These are phyloP conservation scores for Phytophthora aleatoria DNA, from an alignment of 352 stramenopile species.

Conservation along the genomic window DNA sequence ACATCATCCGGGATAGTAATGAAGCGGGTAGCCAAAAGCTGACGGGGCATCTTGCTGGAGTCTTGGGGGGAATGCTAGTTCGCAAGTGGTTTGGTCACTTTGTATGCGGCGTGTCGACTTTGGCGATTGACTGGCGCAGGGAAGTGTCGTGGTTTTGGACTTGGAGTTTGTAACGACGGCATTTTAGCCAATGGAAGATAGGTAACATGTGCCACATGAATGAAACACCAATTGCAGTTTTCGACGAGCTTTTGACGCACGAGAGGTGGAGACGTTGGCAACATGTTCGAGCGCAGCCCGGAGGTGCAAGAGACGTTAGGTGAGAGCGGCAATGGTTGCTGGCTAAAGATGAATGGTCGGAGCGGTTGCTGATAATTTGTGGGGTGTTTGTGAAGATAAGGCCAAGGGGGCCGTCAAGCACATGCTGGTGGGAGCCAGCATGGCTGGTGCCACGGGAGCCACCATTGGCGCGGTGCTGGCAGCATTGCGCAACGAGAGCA, in stretches of 20 bases:
- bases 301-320: slow-evolving; percentile 36
- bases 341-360: neutral
- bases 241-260: slow-evolving; percentile 8
- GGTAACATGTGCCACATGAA: slow-evolving; percentile 5
- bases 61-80: slow-evolving; percentile 66
- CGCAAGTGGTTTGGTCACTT: slow-evolving; percentile 51
- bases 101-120: neutral
- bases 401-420: slow-evolving; percentile 66
- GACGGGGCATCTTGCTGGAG: slow-evolving; percentile 72
- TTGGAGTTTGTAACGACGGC: slow-evolving; percentile 4
- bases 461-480: slow-evolving; percentile 65
- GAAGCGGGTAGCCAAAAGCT: slow-evolving; percentile 93
- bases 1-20: slow-evolving; percentile 95
- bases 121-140: slow-evolving; percentile 30
- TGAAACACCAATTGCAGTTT: slow-evolving; percentile 12
- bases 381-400: slow-evolving; percentile 46
- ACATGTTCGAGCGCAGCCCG: slow-evolving; percentile 37
- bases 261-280: slow-evolving; percentile 1
- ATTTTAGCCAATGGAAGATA: slow-evolving; percentile 11
- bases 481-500: slow-evolving; percentile 72
- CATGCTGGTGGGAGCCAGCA: slow-evolving; percentile 68
- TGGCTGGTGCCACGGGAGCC: slow-evolving; percentile 60
- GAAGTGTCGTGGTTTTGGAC: neutral
- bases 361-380: neutral
- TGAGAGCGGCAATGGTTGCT: neutral